phyloP scores from a whole-genome alignment of 345 rosid species.

The Ceriops zippeliana region DNA sequence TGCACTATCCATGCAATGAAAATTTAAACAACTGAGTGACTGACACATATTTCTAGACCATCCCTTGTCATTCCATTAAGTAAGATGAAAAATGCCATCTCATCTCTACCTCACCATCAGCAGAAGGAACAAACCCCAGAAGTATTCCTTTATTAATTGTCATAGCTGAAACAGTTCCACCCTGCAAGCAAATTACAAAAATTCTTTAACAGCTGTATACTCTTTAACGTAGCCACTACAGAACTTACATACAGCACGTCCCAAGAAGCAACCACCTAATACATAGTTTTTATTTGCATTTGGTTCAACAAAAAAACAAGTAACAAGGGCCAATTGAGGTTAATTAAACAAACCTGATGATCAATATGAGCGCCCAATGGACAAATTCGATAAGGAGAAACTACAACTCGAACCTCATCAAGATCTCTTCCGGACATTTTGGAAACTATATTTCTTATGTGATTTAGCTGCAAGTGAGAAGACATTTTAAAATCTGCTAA shows the following conservation, averaged over 20 bases:
- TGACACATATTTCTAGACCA: neutral
- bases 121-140: constrained; percentile 81
- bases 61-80: neutral
- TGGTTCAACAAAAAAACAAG: neutral
- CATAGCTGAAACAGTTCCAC: constrained; percentile 91
- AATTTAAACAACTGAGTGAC: neutral
- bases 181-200: constrained; percentile 39
- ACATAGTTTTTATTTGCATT: too few species aligned
- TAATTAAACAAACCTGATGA: constrained; percentile 63
- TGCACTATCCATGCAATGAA: neutral
- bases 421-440: constrained; percentile 52
- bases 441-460: constrained; percentile 41
- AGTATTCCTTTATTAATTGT: constrained; percentile 80
- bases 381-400: constrained; percentile 87
- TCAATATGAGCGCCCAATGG: constrained; percentile 97
- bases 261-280: too few species aligned
- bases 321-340: neutral
- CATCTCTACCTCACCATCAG: constrained; percentile 45
- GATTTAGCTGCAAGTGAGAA: constrained; percentile 40
- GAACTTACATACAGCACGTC: too few species aligned
- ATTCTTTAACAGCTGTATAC: neutral
- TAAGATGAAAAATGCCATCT: neutral
- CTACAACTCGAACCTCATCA: constrained; percentile 63
- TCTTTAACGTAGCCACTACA: too few species aligned
- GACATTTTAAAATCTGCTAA: neutral